Evolutionary conservation across 2,329 filamentous ascomycete species (phyloP).

Genomic region (Stagonosporopsis rhizophila): DNA sequence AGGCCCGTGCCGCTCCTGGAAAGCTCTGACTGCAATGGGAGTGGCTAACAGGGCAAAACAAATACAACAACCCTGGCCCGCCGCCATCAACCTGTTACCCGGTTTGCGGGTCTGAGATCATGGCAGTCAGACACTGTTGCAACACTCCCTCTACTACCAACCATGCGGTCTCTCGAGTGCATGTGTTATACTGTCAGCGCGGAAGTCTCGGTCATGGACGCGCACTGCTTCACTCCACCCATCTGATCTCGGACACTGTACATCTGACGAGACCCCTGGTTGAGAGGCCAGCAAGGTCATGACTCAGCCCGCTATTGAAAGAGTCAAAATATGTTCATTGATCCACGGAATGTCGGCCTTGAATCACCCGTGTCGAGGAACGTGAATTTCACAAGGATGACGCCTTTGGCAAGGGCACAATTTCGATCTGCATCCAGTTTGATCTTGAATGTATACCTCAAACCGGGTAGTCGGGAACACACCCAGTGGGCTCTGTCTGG

Average conservation of each 20-base stretch:
- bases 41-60: conserved; percentile 22
- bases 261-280: neutral
- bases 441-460: conserved; percentile 16
- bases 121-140: conserved; percentile 33
- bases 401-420: conserved; percentile 29
- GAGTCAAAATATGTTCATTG: neutral
- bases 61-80: conserved; percentile 14
- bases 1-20: conserved; percentile 27
- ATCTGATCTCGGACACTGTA: conserved; percentile 1
- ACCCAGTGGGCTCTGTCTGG: conserved; percentile 16
- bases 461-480: conserved; percentile 38
- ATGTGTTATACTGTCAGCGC: conserved; percentile 23
- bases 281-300: neutral
- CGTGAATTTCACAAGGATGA: neutral
- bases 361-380: neutral
- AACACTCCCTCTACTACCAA: conserved; percentile 21
- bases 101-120: conserved; percentile 23
- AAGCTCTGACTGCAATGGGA: conserved; percentile 17
- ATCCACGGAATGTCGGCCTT: neutral
- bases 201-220: conserved; percentile 16
- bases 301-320: conserved; percentile 7
- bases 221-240: conserved; percentile 1
- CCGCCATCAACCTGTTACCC: conserved; percentile 20
- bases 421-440: conserved; percentile 19
- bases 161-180: conserved; percentile 21